Conservation (phyloP, 2,329 filamentous ascomycete genomes). For the Metarhizium brunneum region DNA sequence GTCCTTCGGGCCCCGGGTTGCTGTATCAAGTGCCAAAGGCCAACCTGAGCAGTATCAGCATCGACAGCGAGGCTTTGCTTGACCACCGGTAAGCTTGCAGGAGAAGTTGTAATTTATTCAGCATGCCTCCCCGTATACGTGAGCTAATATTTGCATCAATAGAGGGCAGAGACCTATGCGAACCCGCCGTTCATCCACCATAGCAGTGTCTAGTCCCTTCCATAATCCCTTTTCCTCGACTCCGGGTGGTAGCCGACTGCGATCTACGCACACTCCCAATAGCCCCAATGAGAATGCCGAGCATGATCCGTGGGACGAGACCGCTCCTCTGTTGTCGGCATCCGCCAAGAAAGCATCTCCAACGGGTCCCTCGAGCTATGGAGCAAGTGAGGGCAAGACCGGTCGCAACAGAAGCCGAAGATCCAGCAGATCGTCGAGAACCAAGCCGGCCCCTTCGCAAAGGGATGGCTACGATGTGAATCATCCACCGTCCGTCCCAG, state of each 20-base stretch:
- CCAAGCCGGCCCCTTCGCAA: conserved; percentile 25
- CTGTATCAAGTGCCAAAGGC: conserved; percentile 41
- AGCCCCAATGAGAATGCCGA: conserved; percentile 40
- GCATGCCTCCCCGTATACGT: background rate
- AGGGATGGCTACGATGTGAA: conserved; percentile 53
- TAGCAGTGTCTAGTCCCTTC: conserved; percentile 25
- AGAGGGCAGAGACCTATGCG: conserved; percentile 55
- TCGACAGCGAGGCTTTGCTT: conserved; percentile 80
- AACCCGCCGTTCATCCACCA: conserved; percentile 49
- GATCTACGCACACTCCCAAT: conserved; percentile 24
- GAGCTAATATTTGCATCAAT: background rate
- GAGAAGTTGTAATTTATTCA: background rate
- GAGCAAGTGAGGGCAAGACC: conserved; percentile 28
- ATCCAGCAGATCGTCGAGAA: conserved; percentile 43
- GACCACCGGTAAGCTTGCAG: conserved; percentile 61
- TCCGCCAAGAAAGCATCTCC: conserved; percentile 14
- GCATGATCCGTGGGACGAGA: conserved; percentile 36
- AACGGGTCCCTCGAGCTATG: conserved; percentile 27
- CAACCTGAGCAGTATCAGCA: conserved; percentile 71
- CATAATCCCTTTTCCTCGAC: conserved; percentile 22
- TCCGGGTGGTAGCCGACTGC: conserved; percentile 23
- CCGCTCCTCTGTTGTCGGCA: conserved; percentile 43
- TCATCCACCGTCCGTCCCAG: conserved; percentile 59
- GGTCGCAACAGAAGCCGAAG: conserved; percentile 31
- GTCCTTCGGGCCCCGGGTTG: conserved; percentile 31